Conservation (phyloP, 1,284 basidiomycete species). For the Neonothopanus nambi region DNA sequence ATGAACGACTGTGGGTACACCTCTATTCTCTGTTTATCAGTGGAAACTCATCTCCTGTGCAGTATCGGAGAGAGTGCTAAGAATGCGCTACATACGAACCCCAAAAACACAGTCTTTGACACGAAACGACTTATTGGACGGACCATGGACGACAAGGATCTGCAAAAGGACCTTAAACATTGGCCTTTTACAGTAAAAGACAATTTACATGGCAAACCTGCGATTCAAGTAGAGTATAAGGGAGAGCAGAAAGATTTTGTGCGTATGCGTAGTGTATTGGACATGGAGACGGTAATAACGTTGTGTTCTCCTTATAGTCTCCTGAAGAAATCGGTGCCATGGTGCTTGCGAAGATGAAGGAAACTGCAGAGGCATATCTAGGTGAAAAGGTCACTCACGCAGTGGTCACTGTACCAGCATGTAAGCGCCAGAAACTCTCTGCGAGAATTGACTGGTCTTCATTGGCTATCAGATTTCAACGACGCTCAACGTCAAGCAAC, state of each 20-base stretch:
- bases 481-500: slow-evolving; percentile 96
- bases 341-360: slow-evolving; percentile 98
- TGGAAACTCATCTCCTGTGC: not conserved
- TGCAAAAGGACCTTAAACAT: slow-evolving; percentile 68
- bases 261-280: slow-evolving; percentile 23
- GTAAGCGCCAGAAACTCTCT: slow-evolving; percentile 2
- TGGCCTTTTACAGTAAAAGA: slow-evolving; percentile 69
- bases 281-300: not conserved
- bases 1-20: slow-evolving; percentile 64
- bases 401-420: slow-evolving; percentile 93
- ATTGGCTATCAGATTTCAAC: slow-evolving; percentile 72
- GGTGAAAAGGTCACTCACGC: slow-evolving; percentile 84
- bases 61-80: slow-evolving; percentile 61
- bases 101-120: slow-evolving; percentile 83
- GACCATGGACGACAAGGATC: slow-evolving; percentile 61
- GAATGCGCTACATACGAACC: slow-evolving; percentile 64
- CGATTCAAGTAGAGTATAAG: slow-evolving; percentile 73
- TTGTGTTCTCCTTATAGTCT: slow-evolving; percentile 58
- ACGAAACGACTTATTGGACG: slow-evolving; percentile 84
- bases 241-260: slow-evolving; percentile 73
- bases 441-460: too few species aligned
- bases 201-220: slow-evolving; percentile 66
- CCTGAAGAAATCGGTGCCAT: slow-evolving; percentile 98
- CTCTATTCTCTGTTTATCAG: not conserved
- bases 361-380: slow-evolving; percentile 96